These are phyloP conservation scores for Orbilia oligospora DNA, from an alignment of 2,329 filamentous ascomycete species.

Conservation along the genomic window DNA sequence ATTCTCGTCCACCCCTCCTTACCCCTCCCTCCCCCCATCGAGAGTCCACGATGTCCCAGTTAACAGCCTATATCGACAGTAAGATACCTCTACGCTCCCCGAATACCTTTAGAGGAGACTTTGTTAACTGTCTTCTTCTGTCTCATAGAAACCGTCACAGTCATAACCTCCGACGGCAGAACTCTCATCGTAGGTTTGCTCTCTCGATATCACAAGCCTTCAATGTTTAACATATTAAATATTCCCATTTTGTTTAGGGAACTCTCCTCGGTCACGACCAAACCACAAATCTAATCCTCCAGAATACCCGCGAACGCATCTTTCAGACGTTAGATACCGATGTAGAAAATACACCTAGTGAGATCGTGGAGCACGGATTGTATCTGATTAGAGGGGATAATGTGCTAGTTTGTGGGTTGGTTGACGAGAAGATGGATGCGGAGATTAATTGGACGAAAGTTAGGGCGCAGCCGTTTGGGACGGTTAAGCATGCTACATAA, in stretches of 20 bases:
- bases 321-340: constrained; percentile 85
- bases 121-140: neutral
- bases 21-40: neutral
- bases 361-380: constrained; percentile 84
- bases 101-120: neutral
- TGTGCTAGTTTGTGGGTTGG: constrained; percentile 87
- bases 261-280: constrained; percentile 89
- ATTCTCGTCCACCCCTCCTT: neutral
- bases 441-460: constrained; percentile 96
- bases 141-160: constrained; percentile 86
- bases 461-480: constrained; percentile 84
- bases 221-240: no score
- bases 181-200: constrained; percentile 73
- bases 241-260: constrained; percentile 69
- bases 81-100: neutral
- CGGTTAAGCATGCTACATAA: constrained; percentile 78
- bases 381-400: constrained; percentile 96
- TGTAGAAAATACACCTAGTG: constrained; percentile 75
- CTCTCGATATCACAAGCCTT: neutral
- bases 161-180: constrained; percentile 92
- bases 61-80: constrained; percentile 59
- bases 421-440: constrained; percentile 89
- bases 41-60: constrained; percentile 49
- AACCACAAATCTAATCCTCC: constrained; percentile 90
- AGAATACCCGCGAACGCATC: constrained; percentile 86